Evolutionary conservation across 306 rosid genomes (phyloP).

Genomic region (Arachis stenosperma): DNA sequence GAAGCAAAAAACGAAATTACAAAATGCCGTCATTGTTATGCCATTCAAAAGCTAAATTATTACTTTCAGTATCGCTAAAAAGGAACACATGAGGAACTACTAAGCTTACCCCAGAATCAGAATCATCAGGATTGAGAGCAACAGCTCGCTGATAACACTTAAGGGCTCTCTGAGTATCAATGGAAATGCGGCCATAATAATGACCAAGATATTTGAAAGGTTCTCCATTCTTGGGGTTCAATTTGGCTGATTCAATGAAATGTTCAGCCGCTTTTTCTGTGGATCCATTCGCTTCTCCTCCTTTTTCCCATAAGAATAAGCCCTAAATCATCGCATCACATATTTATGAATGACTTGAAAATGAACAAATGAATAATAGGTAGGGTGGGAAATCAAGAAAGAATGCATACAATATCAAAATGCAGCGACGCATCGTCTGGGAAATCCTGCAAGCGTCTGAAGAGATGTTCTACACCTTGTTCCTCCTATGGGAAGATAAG

Average conservation of each 20-base stretch:
- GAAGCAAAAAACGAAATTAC: neutral
- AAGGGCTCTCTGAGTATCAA: slow-evolving; percentile 62
- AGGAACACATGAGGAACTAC: neutral
- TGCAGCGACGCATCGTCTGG: slow-evolving; percentile 40
- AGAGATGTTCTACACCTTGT: slow-evolving; percentile 40
- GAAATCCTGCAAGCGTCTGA: slow-evolving; percentile 44
- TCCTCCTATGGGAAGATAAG: slow-evolving; percentile 18
- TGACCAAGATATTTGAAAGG: slow-evolving; percentile 78
- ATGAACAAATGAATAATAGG: neutral
- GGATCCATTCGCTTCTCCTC: slow-evolving; percentile 35
- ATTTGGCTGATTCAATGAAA: slow-evolving; percentile 68
- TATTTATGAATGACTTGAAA: neutral
- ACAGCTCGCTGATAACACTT: slow-evolving; percentile 89
- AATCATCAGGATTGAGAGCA: slow-evolving; percentile 68
- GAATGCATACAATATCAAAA: slow-evolving; percentile 38
- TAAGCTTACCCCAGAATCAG: slow-evolving; percentile 62
- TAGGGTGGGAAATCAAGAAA: neutral
- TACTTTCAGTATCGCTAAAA: neutral
- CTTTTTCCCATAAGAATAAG: slow-evolving; percentile 64
- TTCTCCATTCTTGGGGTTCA: slow-evolving; percentile 71
- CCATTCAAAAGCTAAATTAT: neutral
- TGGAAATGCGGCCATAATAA: slow-evolving; percentile 50
- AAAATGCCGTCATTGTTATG: neutral
- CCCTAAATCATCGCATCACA: slow-evolving; percentile 51
- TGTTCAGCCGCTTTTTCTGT: slow-evolving; percentile 72